Evolutionary conservation across 192 early-diverging fungal genomes (phyloP).

Genomic region (Blastocladiella britannica): DNA sequence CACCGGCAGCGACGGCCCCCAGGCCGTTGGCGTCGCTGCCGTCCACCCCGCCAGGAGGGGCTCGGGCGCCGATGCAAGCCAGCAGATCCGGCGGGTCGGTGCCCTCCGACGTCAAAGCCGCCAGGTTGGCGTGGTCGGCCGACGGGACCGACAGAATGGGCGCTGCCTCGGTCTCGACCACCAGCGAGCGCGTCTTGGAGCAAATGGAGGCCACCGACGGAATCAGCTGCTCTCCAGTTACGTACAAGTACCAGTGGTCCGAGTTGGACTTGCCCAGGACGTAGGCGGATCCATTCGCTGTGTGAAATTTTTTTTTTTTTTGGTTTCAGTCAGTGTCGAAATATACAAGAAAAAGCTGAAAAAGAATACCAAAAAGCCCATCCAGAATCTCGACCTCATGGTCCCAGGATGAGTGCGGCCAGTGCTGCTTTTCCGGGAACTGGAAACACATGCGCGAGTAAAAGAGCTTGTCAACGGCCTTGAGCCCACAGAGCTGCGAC

Average conservation of each 20-base stretch:
- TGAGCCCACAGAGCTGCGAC: conserved; percentile 29
- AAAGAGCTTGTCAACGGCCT: conserved; percentile 60
- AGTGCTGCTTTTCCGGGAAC: conserved; percentile 78
- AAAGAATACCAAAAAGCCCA: conserved; percentile 26
- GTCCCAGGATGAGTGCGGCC: conserved; percentile 77
- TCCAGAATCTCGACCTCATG: conserved; percentile 64
- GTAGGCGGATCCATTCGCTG: conserved; percentile 58
- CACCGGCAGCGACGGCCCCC: too few relatives aligned
- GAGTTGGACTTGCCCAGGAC: conserved; percentile 80
- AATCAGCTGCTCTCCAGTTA: conserved; percentile 19
- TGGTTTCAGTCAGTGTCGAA: not conserved
- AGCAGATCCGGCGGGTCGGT: conserved; percentile 6
- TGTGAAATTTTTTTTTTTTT: not conserved
- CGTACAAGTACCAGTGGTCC: conserved; percentile 92
- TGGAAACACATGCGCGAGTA: conserved; percentile 93
- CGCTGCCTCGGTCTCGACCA: not conserved
- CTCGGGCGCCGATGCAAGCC: conserved; percentile 5
- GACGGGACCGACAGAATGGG: not conserved
- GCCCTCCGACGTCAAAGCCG: not conserved
- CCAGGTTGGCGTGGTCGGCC: conserved; percentile 1
- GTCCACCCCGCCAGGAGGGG: not conserved
- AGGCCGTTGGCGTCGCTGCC: not conserved
- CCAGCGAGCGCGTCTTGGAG: conserved; percentile 8
- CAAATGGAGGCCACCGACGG: not conserved
- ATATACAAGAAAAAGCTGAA: conserved; percentile 1